These are phyloP conservation scores for Biscutella auriculata DNA, from an alignment of 441 rosid genomes.

Conservation along the genomic window DNA sequence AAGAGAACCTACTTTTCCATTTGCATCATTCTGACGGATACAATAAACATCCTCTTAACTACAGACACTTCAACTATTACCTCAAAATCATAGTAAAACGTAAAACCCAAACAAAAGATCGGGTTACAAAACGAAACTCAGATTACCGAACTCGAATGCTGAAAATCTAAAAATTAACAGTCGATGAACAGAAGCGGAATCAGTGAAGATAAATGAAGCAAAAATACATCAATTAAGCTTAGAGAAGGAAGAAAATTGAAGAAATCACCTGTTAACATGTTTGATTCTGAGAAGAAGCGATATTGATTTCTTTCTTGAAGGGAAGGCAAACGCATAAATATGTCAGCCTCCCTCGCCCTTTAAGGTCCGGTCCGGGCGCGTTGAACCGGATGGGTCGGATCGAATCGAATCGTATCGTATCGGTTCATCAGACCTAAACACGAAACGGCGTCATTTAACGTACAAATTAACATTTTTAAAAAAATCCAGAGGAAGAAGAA, in stretches of 20 bases:
- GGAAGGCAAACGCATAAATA: background rate
- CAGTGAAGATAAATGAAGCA: background rate
- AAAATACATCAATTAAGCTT: background rate
- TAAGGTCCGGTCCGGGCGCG: no score
- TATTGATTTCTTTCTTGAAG: conserved; percentile 6
- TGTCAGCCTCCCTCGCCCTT: no score
- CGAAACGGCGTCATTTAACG: no score
- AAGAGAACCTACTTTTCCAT: background rate
- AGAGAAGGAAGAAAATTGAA: background rate
- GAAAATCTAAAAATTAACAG: no score
- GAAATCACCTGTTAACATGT: conserved; percentile 9
- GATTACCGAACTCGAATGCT: background rate
- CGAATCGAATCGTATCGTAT: background rate
- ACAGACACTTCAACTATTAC: no score
- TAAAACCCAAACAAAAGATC: no score
- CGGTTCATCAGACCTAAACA: background rate
- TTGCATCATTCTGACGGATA: no score
- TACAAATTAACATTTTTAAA: no score
- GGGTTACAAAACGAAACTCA: background rate
- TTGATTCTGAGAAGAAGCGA: background rate
- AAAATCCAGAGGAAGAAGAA: background rate
- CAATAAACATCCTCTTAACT: background rate
- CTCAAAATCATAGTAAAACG: no score
- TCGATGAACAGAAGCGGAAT: no score
- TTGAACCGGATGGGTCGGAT: background rate